Percentiles rank a stretch among this genome's conserved stretches.
phyloP scores from a whole-genome alignment of 306 rosid species.

The Cicer arietinum region DNA sequence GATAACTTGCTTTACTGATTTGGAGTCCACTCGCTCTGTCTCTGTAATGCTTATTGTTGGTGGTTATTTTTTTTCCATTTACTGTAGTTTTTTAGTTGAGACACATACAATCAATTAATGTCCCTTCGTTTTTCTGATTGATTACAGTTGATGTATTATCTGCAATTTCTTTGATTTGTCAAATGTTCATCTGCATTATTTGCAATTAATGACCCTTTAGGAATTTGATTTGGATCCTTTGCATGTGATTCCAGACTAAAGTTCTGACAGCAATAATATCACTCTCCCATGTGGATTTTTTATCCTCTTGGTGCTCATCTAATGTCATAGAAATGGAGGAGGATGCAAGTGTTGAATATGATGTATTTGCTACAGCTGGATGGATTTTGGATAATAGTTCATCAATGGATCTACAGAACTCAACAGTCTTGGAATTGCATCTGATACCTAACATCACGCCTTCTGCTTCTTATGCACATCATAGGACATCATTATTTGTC shows the following conservation, averaged over 20 bases:
- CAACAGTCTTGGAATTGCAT: conserved; percentile 62
- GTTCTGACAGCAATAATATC: conserved; percentile 89
- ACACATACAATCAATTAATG: conserved; percentile 12
- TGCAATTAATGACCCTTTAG: not conserved
- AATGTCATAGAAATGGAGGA: conserved; percentile 76
- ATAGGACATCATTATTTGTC: conserved; percentile 88
- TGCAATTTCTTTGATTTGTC: conserved; percentile 45
- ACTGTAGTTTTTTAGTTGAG: not conserved
- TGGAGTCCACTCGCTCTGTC: not conserved
- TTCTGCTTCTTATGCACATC: conserved; percentile 80
- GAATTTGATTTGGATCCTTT: conserved; percentile 52
- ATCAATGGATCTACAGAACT: conserved; percentile 50
- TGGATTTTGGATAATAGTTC: conserved; percentile 77
- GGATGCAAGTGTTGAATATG: conserved; percentile 81
- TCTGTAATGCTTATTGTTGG: conserved; percentile 16
- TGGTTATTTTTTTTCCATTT: conserved; percentile 14
- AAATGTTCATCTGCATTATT: conserved; percentile 42
- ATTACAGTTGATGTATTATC: conserved; percentile 32
- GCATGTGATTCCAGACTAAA: conserved; percentile 76
- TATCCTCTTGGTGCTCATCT: conserved; percentile 93
- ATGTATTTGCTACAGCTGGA: conserved; percentile 85
- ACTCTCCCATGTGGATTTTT: conserved; percentile 83
- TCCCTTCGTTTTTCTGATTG: conserved; percentile 27
- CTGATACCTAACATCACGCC: conserved; percentile 60
- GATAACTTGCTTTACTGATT: conserved; percentile 38